These are phyloP conservation scores for Leucogyrophana mollusca DNA, from an alignment of 768 basidiomycete genomes.

Conservation along the genomic window DNA sequence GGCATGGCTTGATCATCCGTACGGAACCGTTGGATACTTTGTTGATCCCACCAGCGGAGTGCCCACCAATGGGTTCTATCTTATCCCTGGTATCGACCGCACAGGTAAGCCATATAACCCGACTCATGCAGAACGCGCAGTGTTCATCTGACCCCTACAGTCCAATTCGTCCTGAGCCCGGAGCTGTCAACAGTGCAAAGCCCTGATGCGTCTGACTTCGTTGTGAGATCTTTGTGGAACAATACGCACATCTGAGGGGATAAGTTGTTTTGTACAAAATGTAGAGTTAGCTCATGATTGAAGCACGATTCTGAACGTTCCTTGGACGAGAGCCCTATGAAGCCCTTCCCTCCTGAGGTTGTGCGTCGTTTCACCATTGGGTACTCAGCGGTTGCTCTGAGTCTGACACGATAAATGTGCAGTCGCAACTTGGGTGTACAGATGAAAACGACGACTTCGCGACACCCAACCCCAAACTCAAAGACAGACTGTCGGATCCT, in stretches of 20 bases:
- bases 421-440: too few species aligned
- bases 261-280: background rate
- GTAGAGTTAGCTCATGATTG: too few species aligned
- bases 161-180: conserved; percentile 39
- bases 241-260: conserved; percentile 38
- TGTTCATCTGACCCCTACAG: conserved; percentile 19
- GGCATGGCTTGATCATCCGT: conserved; percentile 62
- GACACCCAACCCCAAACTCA: too few species aligned
- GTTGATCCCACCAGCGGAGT: conserved; percentile 39
- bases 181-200: conserved; percentile 36
- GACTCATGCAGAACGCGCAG: background rate
- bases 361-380: too few species aligned
- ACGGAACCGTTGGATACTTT: conserved; percentile 53
- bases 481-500: conserved; percentile 30
- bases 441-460: too few species aligned
- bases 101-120: conserved; percentile 36
- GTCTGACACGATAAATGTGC: too few species aligned
- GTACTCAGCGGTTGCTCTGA: too few species aligned
- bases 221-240: conserved; percentile 53
- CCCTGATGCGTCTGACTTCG: conserved; percentile 44
- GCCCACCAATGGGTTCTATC: conserved; percentile 53
- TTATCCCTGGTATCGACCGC: conserved; percentile 52
- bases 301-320: too few species aligned
- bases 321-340: too few species aligned
- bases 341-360: too few species aligned